Base-by-base conservation (phyloP, 2,329 filamentous ascomycete species). In the Elsinoe batatas region DNA sequence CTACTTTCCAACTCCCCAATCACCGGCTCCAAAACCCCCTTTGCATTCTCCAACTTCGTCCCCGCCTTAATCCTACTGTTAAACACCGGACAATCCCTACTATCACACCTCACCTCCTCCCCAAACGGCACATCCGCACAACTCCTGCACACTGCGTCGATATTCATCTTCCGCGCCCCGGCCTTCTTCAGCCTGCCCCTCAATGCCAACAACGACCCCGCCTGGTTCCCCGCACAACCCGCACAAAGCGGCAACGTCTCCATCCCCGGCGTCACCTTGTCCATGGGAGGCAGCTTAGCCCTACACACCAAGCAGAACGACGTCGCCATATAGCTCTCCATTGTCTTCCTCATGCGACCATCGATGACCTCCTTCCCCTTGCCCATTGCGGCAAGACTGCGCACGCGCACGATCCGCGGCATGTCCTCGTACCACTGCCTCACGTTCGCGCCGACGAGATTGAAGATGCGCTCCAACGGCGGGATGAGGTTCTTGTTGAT, bases 401-500 rank as follows among this genome's bases (percentile, higher is more conserved):
- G 79, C 44, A 91, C 81, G 7, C 85, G 83, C 65, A 90, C 87
- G 17, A 93, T 77, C 68, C 94, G 95, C 44, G 91, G 91, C 89
- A 97, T 94, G 70, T 96, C 90, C 60, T 95, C 89, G 65, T 90
- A 97, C 93, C 93, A 98, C 58, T 82, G 79, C 15, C 87, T 76
- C 0, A 97, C 87, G 67, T 93, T 95, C 32, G 90, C 93, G 5
- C 93, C 93, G 2, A 97, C 87, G 2, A 98, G 83, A 65, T 93
- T 95, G 74, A 98, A 96, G 61, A 98, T 96, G 26, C 93, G 84
- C 69, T 97, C 91, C 0, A 98, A 78, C 0, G 93, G 93, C 5
- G 93, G 93, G 50, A 98, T 94, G 7, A 98, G 68, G 67, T 96
- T 97, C 74, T 96, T 97, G 15, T 80, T 82, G 64, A 98, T 97